Conservation (phyloP, 2,329 filamentous ascomycete genomes). For the Ambrosiella xylebori region DNA sequence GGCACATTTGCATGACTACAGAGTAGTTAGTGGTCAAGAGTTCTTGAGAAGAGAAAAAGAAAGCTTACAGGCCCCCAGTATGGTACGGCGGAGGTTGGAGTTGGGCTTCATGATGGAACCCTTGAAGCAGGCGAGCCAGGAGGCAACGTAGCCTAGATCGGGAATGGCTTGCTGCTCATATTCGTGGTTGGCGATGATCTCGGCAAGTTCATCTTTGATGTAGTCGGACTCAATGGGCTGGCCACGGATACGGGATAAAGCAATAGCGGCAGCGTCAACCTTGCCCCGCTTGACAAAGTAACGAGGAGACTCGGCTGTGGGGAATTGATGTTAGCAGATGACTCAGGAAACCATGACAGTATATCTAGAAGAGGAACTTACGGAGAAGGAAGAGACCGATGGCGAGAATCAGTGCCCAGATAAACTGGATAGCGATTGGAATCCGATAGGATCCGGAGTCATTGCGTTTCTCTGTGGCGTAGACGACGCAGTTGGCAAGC, state of each 20-base stretch:
- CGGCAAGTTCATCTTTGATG: slow-evolving; percentile 62
- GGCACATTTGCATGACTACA: slow-evolving; percentile 37
- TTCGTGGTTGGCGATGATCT: slow-evolving; percentile 79
- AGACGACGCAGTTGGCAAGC: slow-evolving; percentile 57
- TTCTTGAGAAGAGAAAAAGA: neutral
- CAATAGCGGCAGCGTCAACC: slow-evolving; percentile 43
- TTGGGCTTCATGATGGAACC: slow-evolving; percentile 45
- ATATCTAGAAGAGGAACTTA: neutral
- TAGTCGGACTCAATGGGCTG: slow-evolving; percentile 56
- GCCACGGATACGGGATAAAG: slow-evolving; percentile 53
- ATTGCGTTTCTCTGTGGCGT: slow-evolving; percentile 44
- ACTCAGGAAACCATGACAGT: neutral
- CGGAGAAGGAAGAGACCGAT: slow-evolving; percentile 54
- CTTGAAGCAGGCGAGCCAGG: slow-evolving; percentile 53
- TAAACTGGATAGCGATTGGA: slow-evolving; percentile 62
- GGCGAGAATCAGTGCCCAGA: slow-evolving; percentile 62
- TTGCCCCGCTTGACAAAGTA: slow-evolving; percentile 68
- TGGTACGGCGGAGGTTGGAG: slow-evolving; percentile 52
- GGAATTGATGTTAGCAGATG: neutral
- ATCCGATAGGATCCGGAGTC: slow-evolving; percentile 61
- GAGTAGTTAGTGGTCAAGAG: neutral
- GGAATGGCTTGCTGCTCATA: slow-evolving; percentile 60
- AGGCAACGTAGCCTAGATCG: slow-evolving; percentile 42
- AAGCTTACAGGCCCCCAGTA: slow-evolving; percentile 42
- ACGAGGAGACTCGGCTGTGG: slow-evolving; percentile 56